Base-by-base conservation (phyloP, 2,329 filamentous ascomycete genomes). In the Penicillium occitanis region DNA sequence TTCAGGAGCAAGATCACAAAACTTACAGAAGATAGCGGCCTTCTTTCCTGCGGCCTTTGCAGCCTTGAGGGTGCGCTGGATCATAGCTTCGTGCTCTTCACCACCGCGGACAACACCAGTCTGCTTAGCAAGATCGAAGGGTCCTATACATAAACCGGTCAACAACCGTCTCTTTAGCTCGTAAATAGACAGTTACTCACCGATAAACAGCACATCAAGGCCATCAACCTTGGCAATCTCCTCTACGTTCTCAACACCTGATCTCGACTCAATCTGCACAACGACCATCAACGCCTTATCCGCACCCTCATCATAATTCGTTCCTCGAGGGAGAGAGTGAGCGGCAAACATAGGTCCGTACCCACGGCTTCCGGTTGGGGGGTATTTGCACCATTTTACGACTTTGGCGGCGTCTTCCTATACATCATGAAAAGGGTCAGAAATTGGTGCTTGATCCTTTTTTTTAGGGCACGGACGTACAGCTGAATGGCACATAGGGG, bases 311-410 rank as follows among this genome's bases (percentile, higher is more conserved):
- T 82, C 79, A 46, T 85, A 77, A 69, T 87, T 87, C 37, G 86
- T 81, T 13, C 78, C 70, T 53, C 75, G 73, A 1, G 75, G 71
- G 53, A 78, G 71, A 10, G 77, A 78, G 59, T 79, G 80, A 68
- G 83, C 80, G 0, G 83, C 76, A 69, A 87, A 86, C 0, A 85
- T 85, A 7, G 81, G 84, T 3, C 85, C 85, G 68, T 87, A 86
- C 0, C 85, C 85, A 66, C 85, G 79, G n/a, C 77, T 79, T 25
- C 85, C 85, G 44, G 76, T 69, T 0, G 85, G 85, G 2, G 85
- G 85, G 70, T 87, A 87, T 70, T 86, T 87, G 35, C 83, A 80
- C 22, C 81, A 81, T 48, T 79, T 75, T 17, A 86, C 84, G 33
- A 87, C 77, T 30, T 76, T 80, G 69, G 77, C 78, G 5, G 84